Base-by-base conservation (phyloP, 225 moss, liverwort and hornwort genomes). In the Neckera pumila region DNA sequence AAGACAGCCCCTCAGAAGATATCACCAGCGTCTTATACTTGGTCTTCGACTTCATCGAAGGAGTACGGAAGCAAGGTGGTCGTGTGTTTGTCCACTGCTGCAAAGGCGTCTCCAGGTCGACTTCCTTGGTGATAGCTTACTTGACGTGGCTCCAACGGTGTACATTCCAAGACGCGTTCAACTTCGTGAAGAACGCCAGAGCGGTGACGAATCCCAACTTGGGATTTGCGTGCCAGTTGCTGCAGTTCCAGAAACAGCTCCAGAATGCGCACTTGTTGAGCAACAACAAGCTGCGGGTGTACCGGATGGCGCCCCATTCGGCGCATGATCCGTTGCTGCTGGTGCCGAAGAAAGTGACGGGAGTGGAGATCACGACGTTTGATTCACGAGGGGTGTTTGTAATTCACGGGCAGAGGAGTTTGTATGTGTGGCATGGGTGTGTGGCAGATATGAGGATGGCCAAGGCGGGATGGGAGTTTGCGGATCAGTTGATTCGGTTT, bases 1-100 rank as follows among this genome's bases (percentile, higher is more conserved):
- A 98, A 91, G 97, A 98, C 83, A 96, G 95, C 74, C 97, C 97
- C 4, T 94, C 93, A 17, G 97, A 98, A 89, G 97, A 98, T 80
- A 92, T 98, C 27, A 95, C 95, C 17, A 95, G 95, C 70, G 93
- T 98, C 49, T 79, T 98, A 4, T 98, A 96, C 85, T 92, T 96
- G 36, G 96, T 96, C 22, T 98, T 98, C 83, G 97, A 98, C 82
- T 96, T 92, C 63, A 92, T 98, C 53, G 97, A 98, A 88, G 94
- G 92, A 5, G 97, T 98, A 17, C 92, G 92, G 79, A 90, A 92
- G 51, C 86, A 95, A 53, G 96, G 95, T 0, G 97, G 96, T 28
- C 90, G 96, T 8, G 96, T 98, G 17, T 98, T 95, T 49, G 93
- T 96, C 78, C 97, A 98, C 86, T 98, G 97, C 53, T 96, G 96